Evolutionary conservation across 768 basidiomycete species (phyloP), one percentile per base, ranked within the genome.

Genomic region (Jaapia argillacea): DNA sequence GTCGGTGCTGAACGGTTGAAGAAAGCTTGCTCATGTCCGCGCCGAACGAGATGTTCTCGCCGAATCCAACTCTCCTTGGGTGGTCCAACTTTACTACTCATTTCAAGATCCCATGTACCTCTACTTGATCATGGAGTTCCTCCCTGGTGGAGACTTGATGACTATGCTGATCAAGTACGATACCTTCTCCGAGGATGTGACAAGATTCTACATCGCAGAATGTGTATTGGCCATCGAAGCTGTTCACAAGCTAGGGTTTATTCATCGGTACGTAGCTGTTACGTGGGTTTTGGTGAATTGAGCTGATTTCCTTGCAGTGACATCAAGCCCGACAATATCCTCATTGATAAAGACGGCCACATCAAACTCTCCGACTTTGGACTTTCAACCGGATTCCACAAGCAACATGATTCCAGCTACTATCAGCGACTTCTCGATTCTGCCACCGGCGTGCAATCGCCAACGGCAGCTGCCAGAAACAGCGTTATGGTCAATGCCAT

Each of bases 151-250:
- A 24, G 96, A 99, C 60, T 71, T 98, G 48, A 97, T 99, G 96
- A 96, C 93, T 3, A 98, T 98, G 94, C 72, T 97, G 45, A 97
- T 98, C 72, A 97, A 98, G 65, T 97, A 98, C 64, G 96, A 97
- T 59, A 96, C 93, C 0, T 98, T 98, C 65, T 88, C 88, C 0
- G 94, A 98, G 64, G 96, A 98, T 54, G 94, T 98, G 12, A 91
- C 91, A 44, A 77, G 94, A 42, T 98, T 98, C 63, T 98, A 99
- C 64, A 90, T 99, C 57, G 96, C 96, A n/a, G 85, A 99, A 66
- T 97, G 92, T 63, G 85, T 94, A 40, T 72, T 98, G 14, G 96
- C 96, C 5, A 97, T 99, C 49, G 94, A 98, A 58, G 90, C 94
- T 2, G 93, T 99, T 3, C 94, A 99, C 64, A 81, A 87, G 52